Conservation (phyloP, 163 green algal species). For the Botryococcus braunii region DNA sequence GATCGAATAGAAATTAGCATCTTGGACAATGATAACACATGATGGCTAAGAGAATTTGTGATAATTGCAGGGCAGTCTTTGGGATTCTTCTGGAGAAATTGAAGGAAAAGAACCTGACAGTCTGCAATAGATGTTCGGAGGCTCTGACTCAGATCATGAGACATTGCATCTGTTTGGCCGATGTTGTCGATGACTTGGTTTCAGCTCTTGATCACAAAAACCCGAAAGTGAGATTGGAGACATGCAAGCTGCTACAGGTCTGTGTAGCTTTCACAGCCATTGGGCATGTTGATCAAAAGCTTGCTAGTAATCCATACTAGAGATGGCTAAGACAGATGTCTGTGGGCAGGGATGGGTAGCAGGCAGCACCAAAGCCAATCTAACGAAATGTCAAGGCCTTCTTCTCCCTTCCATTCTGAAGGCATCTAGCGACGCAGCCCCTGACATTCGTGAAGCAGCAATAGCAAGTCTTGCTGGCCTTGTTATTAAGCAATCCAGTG, state of each 20-base stretch:
- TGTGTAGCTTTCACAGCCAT: too few relatives aligned
- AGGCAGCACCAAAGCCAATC: conserved; percentile 29
- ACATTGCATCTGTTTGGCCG: conserved; percentile 63
- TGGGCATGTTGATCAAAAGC: too few relatives aligned
- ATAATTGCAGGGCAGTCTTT: conserved; percentile 17
- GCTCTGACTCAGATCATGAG: conserved; percentile 36
- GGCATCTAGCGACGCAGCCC: conserved; percentile 58
- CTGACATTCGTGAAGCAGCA: conserved; percentile 60
- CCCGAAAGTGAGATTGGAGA: conserved; percentile 66
- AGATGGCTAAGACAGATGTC: neutral
- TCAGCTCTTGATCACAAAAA: conserved; percentile 59
- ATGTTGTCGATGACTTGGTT: conserved; percentile 66
- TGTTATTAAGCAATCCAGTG: too few relatives aligned
- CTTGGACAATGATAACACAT: too few relatives aligned
- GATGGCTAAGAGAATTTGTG: too few relatives aligned
- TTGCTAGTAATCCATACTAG: too few relatives aligned
- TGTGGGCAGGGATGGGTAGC: conserved; percentile 26
- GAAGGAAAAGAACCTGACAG: conserved; percentile 83
- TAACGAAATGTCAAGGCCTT: conserved; percentile 39
- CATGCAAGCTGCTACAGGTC: conserved; percentile 44
- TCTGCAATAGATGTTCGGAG: conserved; percentile 32
- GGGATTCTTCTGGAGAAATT: conserved; percentile 77
- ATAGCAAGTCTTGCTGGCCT: conserved; percentile 59
- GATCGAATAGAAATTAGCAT: too few relatives aligned
- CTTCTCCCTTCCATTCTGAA: conserved; percentile 60